Percentiles rank a stretch among this genome's conserved stretches.
Evolutionary conservation across 768 basidiomycete species (phyloP).

Genomic region (Suillus decipiens): DNA sequence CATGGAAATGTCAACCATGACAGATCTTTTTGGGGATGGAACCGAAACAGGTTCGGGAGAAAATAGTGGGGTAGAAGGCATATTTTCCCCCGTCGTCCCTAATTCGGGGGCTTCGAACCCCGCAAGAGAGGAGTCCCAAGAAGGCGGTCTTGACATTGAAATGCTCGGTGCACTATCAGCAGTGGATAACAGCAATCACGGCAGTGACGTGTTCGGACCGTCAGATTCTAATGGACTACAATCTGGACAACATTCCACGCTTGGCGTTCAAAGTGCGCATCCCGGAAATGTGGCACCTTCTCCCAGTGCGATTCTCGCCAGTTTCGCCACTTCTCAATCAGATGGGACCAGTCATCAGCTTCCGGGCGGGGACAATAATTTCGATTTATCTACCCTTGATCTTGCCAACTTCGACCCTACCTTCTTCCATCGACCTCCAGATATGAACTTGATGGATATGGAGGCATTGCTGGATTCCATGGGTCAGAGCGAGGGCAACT

Average conservation of each 20-base stretch:
- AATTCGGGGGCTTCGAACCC: conserved; percentile 21
- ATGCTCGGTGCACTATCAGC: conserved; percentile 38
- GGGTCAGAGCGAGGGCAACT: conserved; percentile 28
- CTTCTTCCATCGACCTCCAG: conserved; percentile 44
- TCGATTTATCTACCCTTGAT: conserved; percentile 53
- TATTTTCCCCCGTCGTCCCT: conserved; percentile 52
- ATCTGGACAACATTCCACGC: conserved; percentile 31
- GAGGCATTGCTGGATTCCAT: conserved; percentile 51
- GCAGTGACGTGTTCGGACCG: conserved; percentile 24
- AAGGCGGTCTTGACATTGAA: conserved; percentile 33
- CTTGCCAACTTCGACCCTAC: conserved; percentile 44
- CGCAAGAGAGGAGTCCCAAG: conserved; percentile 20
- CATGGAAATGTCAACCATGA: conserved; percentile 53
- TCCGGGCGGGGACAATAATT: conserved; percentile 32
- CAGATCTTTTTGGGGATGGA: conserved; percentile 57
- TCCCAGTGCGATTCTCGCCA: conserved; percentile 44
- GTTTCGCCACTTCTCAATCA: conserved; percentile 42
- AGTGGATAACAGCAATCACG: conserved; percentile 20
- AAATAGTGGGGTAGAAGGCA: conserved; percentile 42
- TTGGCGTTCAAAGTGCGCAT: conserved; percentile 23
- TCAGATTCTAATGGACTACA: conserved; percentile 16
- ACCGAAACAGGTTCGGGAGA: conserved; percentile 38
- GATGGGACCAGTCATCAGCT: conserved; percentile 11
- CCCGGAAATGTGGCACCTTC: conserved; percentile 36
- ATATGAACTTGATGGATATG: conserved; percentile 55